phyloP scores from a whole-genome alignment of 139 green algal species.

The Asterochloris sp. region DNA sequence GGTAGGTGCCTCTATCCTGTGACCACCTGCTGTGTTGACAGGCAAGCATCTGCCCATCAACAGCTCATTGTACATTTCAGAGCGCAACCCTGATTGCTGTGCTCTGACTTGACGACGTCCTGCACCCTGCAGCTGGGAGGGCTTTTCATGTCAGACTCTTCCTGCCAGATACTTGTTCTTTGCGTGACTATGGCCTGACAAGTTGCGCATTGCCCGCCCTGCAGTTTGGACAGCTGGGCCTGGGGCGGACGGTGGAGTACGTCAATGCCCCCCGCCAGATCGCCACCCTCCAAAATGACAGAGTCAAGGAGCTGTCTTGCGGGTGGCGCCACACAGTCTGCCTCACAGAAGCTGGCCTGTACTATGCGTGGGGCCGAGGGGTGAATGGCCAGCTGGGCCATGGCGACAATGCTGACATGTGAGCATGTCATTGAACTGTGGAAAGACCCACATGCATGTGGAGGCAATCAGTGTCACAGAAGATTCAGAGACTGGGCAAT shows the following conservation, averaged over 20 bases:
- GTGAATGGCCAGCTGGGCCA: constrained; percentile 82
- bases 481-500: not conserved
- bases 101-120: no score
- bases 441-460: not conserved
- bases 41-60: not conserved
- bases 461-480: not conserved
- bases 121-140: no score
- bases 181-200: not conserved
- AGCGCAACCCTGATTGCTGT: no score
- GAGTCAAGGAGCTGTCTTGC: constrained; percentile 60
- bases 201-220: not conserved
- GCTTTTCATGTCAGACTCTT: no score
- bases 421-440: not conserved
- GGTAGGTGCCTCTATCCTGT: no score
- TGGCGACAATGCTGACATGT: constrained; percentile 6
- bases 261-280: constrained; percentile 15
- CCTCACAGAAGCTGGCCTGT: constrained; percentile 43
- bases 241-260: constrained; percentile 30
- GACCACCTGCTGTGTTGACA: no score
- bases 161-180: no score
- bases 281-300: not conserved
- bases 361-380: constrained; percentile 80
- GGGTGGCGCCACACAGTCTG: constrained; percentile 84
- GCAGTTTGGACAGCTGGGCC: constrained; percentile 81
- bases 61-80: not conserved